Evolutionary conservation across 176 grass and related monocot genomes (phyloP), one percentile per base, ranked within the genome.

Genomic region (Pontederia crassipes): DNA sequence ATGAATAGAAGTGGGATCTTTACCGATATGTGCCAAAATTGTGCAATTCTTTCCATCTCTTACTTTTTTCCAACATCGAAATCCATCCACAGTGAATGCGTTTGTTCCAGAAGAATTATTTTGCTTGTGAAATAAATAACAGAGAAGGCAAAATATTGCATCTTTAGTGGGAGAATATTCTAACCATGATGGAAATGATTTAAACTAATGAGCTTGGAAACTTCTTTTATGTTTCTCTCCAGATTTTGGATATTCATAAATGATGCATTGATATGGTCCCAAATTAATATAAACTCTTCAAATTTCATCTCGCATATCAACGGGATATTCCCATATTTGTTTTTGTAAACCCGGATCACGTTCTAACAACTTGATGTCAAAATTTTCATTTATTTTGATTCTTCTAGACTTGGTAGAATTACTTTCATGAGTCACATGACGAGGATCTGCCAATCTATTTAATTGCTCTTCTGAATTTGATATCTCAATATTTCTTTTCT

Each of bases 131-230:
- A 52, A 47, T 49, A 68, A 60, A 10, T 15, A 51, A n/a, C n/a
- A n/a, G n/a, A n/a, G n/a, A n/a, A n/a, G n/a, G n/a, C n/a, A 59
- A 54, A 61, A 61, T 49, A 40, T 53, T 14, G 17, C n/a, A 56
- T 52, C 11, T 8, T 28, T 54, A 6, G 28, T 29, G 17, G 52
- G 1, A 27, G 64, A 77, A 14, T 77, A 71, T 17, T 78, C 75
- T 12, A 78, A 49, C 66, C 75, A 35, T 35, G 29, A 71, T 64
- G 75, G 68, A 52, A 65, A 74, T 4, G 14, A 8, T 28, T 14
- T 45, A 16, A 74, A 65, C 57, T 58, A 74, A 11, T 1, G n/a
- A 6, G 51, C 28, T 17, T 65, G 48, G 9, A 65, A 74, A 54
- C 2, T 12, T 2, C 32, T 40, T 46, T 20, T 8, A 45, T 74